These are phyloP conservation scores for Aspergillus fischeri DNA, from an alignment of 2,329 filamentous ascomycete species.

Conservation along the genomic window DNA sequence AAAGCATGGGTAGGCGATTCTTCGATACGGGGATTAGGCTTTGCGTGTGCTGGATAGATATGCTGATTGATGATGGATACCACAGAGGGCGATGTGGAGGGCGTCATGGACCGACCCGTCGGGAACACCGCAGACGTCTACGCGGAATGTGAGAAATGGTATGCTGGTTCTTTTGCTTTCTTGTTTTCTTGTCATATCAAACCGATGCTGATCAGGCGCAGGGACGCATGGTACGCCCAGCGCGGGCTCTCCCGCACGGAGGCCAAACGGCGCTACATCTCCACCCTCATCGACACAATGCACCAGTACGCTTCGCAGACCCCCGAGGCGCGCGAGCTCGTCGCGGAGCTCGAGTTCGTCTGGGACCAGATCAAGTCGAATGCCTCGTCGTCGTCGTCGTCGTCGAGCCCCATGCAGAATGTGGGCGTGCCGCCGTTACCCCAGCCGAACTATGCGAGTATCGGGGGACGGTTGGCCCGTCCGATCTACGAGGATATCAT, in stretches of 20 bases:
- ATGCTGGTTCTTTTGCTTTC: conserved; percentile 14
- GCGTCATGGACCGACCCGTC: conserved; percentile 80
- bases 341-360: conserved; percentile 94
- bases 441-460: conserved; percentile 33
- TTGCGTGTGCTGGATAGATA: neutral
- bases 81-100: conserved; percentile 84
- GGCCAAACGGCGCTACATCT: conserved; percentile 90
- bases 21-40: neutral
- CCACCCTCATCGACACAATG: conserved; percentile 93
- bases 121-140: conserved; percentile 49
- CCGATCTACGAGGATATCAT: conserved; percentile 43
- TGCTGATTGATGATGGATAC: neutral
- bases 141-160: conserved; percentile 65
- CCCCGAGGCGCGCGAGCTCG: conserved; percentile 75
- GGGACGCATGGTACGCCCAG: conserved; percentile 93
- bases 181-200: neutral
- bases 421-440: conserved; percentile 27
- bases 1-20: conserved; percentile 70
- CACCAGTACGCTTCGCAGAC: conserved; percentile 86
- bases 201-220: conserved; percentile 22
- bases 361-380: conserved; percentile 98
- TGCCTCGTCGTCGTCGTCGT: conserved; percentile 59
- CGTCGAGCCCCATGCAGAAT: conserved; percentile 28
- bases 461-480: conserved; percentile 33
- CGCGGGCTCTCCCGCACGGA: conserved; percentile 80